Evolutionary conservation across 352 stramenopile genomes (phyloP).

Genomic region (Globisporangium paddicum): DNA sequence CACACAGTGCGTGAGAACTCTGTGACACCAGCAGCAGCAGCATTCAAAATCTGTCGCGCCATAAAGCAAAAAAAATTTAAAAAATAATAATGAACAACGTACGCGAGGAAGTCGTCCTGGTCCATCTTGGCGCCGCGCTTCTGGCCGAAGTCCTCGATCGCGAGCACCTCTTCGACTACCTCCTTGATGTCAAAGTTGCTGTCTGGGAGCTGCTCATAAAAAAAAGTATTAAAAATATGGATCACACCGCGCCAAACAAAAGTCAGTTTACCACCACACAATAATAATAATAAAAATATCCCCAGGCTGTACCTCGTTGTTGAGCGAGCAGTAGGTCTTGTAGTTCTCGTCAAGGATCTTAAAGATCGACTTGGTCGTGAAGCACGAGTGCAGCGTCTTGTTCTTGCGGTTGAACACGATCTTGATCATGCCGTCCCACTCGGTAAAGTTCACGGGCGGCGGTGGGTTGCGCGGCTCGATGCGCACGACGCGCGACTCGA

Average conservation of each 20-base stretch:
- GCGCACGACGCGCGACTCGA: conserved; percentile 95
- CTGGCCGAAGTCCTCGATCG: conserved; percentile 73
- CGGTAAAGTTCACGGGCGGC: conserved; percentile 98
- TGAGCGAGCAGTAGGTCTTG: conserved; percentile 93
- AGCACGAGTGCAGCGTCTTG: conserved; percentile 96
- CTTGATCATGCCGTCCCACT: conserved; percentile 99
- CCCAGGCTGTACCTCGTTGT: conserved; percentile 86
- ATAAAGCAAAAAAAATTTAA: too few relatives aligned
- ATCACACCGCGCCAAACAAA: too few relatives aligned
- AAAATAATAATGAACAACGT: too few relatives aligned
- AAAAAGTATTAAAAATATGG: too few relatives aligned
- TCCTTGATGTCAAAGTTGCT: conserved; percentile 87
- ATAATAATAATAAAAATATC: too few relatives aligned
- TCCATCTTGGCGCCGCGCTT: conserved; percentile 96
- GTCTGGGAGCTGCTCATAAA: conserved; percentile 45
- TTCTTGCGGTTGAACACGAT: conserved; percentile 99
- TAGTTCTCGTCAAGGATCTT: conserved; percentile 96
- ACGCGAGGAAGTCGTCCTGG: conserved; percentile 97
- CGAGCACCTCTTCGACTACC: conserved; percentile 93
- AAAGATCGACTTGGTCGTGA: conserved; percentile 96
- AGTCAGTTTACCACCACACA: too few relatives aligned
- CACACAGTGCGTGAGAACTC: too few relatives aligned
- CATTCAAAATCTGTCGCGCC: neutral
- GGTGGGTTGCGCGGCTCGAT: conserved; percentile 98
- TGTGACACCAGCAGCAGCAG: neutral